phyloP scores from a whole-genome alignment of 164 flowering plant genomes.

The Aristolochia contorta region DNA sequence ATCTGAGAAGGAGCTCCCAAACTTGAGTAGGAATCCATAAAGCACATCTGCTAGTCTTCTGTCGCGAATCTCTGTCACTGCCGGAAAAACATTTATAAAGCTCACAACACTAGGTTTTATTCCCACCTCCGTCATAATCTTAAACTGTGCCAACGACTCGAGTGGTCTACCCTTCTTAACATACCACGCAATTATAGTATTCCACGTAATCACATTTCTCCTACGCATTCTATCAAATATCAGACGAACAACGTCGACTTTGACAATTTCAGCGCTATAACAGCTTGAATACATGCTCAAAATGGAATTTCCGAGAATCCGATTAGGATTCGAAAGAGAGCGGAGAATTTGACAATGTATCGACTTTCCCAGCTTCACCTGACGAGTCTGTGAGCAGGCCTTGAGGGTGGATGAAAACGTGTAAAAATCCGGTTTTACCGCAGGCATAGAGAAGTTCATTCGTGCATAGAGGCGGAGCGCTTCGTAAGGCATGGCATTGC shows the following conservation, averaged over 20 bases:
- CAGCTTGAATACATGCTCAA: slow-evolving; percentile 74
- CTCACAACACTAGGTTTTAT: slow-evolving; percentile 55
- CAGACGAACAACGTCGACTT: slow-evolving; percentile 37
- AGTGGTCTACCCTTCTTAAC: slow-evolving; percentile 35
- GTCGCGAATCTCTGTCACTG: slow-evolving; percentile 34
- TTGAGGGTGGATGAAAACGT: slow-evolving; percentile 81
- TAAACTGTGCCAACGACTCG: slow-evolving; percentile 45
- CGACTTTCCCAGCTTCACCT: slow-evolving; percentile 50
- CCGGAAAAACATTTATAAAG: slow-evolving; percentile 77
- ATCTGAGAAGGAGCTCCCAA: slow-evolving; percentile 42
- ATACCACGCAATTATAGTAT: slow-evolving; percentile 72
- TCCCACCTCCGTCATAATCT: slow-evolving; percentile 49
- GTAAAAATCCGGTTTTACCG: slow-evolving; percentile 41
- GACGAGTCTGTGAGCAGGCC: slow-evolving; percentile 60
- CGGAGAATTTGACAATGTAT: slow-evolving; percentile 71
- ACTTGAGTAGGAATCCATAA: slow-evolving; percentile 57
- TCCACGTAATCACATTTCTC: slow-evolving; percentile 74
- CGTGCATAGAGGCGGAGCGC: slow-evolving; percentile 55
- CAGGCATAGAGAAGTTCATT: slow-evolving; percentile 23
- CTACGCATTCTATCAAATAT: slow-evolving; percentile 57
- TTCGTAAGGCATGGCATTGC: slow-evolving; percentile 63
- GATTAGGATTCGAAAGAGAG: slow-evolving; percentile 32
- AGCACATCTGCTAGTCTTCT: slow-evolving; percentile 26
- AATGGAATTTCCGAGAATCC: slow-evolving; percentile 66
- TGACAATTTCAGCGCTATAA: slow-evolving; percentile 8